Percentiles rank a stretch among this genome's conserved stretches.
Conservation (phyloP, 2,329 filamentous ascomycete genomes). For the Aciculosporium take region DNA sequence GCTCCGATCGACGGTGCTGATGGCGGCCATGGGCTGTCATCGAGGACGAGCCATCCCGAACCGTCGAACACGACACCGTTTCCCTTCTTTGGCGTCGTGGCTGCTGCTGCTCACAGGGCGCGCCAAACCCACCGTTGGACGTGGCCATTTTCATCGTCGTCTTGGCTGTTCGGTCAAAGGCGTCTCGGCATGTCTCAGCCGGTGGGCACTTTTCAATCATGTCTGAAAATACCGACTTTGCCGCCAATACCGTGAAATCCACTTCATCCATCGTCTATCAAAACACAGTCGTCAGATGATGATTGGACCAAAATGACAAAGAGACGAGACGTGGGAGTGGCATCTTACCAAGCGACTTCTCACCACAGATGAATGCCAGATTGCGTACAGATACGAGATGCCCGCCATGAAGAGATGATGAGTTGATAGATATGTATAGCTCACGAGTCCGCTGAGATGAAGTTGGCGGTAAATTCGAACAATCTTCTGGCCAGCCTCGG, state of each 20-base stretch:
- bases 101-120: conserved; percentile 17
- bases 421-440: conserved; percentile 90
- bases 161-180: conserved; percentile 88
- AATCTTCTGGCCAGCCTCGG: conserved; percentile 87
- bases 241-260: conserved; percentile 89
- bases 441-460: conserved; percentile 76
- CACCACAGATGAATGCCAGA: conserved; percentile 89
- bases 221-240: conserved; percentile 82
- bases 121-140: conserved; percentile 68
- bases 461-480: conserved; percentile 80
- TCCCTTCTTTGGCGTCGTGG: conserved; percentile 14
- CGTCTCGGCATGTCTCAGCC: conserved; percentile 85
- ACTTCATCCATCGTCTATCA: conserved; percentile 74
- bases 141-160: conserved; percentile 92
- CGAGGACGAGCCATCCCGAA: conserved; percentile 13
- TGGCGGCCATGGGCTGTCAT: conserved; percentile 11
- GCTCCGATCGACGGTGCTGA: conserved; percentile 17
- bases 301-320: background rate
- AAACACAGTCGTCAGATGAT: background rate
- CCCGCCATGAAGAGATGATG: conserved; percentile 97
- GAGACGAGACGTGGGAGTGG: background rate
- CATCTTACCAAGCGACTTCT: conserved; percentile 64
- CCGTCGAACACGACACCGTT: conserved; percentile 17
- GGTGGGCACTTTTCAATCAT: conserved; percentile 90
- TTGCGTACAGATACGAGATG: conserved; percentile 89